A percentile compares a stretch with the other conserved stretches of the same genome.
phyloP scores from a whole-genome alignment of 1,284 basidiomycete species.

The Malassezia globosa region DNA sequence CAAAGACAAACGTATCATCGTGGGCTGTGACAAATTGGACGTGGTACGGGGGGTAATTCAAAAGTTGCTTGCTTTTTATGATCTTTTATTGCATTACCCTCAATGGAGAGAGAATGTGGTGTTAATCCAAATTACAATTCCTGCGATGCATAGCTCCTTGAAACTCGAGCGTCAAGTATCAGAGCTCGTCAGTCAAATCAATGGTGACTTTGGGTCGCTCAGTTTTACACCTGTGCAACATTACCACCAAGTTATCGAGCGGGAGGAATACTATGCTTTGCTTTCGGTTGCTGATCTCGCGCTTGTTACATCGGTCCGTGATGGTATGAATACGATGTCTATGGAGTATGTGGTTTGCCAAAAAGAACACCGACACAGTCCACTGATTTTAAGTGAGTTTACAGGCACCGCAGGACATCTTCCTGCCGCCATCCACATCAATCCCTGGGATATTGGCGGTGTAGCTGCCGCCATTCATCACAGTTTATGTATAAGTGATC shows the following conservation, averaged over 20 bases:
- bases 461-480: conserved; percentile 88
- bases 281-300: conserved; percentile 86
- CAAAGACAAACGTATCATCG: conserved; percentile 94
- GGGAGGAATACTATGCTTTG: conserved; percentile 94
- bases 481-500: conserved; percentile 67
- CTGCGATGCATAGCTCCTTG: conserved; percentile 82
- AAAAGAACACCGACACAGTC: conserved; percentile 61
- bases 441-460: conserved; percentile 70
- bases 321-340: conserved; percentile 94
- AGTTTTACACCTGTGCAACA: conserved; percentile 99
- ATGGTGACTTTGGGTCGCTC: conserved; percentile 84
- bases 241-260: conserved; percentile 90
- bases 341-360: conserved; percentile 97
- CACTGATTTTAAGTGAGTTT: conserved; percentile 86
- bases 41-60: conserved; percentile 94
- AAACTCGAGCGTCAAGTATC: conserved; percentile 87
- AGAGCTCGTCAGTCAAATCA: conserved; percentile 91
- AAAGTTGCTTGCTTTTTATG: conserved; percentile 93
- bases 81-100: conserved; percentile 82
- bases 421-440: conserved; percentile 61
- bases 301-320: conserved; percentile 86
- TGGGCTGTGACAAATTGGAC: conserved; percentile 96
- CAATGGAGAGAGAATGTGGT: conserved; percentile 82
- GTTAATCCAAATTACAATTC: conserved; percentile 73
- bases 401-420: conserved; percentile 89